Evolutionary conservation across 169 alveolate genomes (phyloP).

Genomic region (Cryptosporidium ubiquitum): DNA sequence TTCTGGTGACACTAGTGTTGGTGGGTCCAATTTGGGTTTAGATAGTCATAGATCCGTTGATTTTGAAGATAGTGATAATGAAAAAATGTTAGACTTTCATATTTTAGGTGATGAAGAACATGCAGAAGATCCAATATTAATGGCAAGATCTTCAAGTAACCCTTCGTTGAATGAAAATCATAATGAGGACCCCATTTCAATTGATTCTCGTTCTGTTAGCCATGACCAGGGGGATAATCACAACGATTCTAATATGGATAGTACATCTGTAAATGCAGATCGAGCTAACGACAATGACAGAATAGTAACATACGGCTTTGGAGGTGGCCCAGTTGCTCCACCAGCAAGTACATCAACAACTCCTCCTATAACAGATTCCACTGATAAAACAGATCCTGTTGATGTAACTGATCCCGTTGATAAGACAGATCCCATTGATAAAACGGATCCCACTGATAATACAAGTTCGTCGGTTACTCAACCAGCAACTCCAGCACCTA

Average conservation of each 20-base stretch:
- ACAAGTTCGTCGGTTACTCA: neutral
- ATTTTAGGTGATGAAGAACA: neutral
- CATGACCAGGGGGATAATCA: neutral
- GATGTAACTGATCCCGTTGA: neutral
- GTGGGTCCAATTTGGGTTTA: neutral
- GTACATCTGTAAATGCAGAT: neutral
- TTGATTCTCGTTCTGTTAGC: neutral
- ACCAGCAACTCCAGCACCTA: neutral
- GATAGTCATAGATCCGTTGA: neutral
- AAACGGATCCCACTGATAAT: neutral
- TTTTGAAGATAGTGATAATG: neutral
- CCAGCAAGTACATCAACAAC: conserved; percentile 5
- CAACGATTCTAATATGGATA: neutral
- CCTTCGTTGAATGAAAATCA: neutral
- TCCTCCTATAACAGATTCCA: neutral
- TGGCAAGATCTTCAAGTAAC: neutral
- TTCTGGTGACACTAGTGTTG: neutral
- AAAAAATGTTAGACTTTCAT: neutral
- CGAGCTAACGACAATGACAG: neutral
- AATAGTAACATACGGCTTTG: neutral
- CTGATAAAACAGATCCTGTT: neutral
- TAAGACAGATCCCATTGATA: neutral
- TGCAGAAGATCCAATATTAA: neutral
- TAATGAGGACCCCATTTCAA: neutral
- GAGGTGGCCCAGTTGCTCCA: conserved; percentile 13